Evolutionary conservation across 306 rosid genomes (phyloP), one percentile per base, ranked within the genome.

Genomic region (Rosa lucieae): DNA sequence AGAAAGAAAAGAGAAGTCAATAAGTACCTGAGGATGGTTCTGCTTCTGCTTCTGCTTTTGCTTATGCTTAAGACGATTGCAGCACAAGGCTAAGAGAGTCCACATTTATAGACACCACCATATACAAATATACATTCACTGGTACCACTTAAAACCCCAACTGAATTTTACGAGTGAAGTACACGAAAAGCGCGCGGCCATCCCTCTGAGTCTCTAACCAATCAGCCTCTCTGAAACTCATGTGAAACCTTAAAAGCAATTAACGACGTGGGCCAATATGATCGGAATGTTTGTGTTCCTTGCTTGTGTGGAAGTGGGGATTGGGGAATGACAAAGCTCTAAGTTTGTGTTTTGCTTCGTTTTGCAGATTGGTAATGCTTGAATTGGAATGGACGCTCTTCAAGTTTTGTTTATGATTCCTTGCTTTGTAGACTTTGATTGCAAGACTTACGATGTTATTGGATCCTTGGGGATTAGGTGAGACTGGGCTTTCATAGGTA

Each of bases 341-440:
- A 21, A 79, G 68, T 67, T 42, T 62, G 77, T 58, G 51, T 52
- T 81, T 93, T 87, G 90, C 94, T 89, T 91, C 79, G 76, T 74
- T 87, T 86, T 87, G 84, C 97, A 92, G 94, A 85, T 68, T 85
- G 84, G 84, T 70, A 81, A 90, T 88, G 92, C 95, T 91, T 91
- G 97, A 86, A 90, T 93, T 90, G 90, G 84, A 93, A 86, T 86
- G 82, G 86, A 93, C 90, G 98, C 86, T 86, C 84, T 69, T 66
- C 20, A 83, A 48, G 35, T 68, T 56, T 62, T 3, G 39, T 56
- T 37, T 21, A 82, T 26, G 77, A 82, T 73, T 67, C 82, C 76
- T 78, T 78, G 17, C 79, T 67, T 46, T 10, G 17, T 73, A 78
- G 70, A 43, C 89, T 82, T 89, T 44, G 85, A 83, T 70, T 83